A percentile compares a stretch with the other conserved stretches of the same genome.
Conservation (phyloP, 352 stramenopile genomes). For the Phytophthora melonis region DNA sequence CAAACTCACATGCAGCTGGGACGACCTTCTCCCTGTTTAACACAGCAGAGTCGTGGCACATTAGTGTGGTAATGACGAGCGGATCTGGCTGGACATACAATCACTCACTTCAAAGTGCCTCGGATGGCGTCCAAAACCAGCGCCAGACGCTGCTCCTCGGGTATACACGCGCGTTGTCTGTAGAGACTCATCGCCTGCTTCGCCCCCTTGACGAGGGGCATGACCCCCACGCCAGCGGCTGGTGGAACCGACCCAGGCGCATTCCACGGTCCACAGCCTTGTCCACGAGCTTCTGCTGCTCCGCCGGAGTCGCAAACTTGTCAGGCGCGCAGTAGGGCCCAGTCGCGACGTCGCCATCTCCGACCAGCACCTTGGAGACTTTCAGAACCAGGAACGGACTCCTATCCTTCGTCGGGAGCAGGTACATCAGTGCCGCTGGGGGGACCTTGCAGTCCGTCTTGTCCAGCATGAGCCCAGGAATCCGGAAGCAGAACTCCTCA, state of each 20-base stretch:
- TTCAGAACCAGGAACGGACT: constrained; percentile 75
- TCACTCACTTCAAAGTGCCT: constrained; percentile 64
- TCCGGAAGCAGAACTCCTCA: constrained; percentile 72
- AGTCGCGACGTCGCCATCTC: constrained; percentile 62
- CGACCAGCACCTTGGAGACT: constrained; percentile 67
- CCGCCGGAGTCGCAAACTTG: constrained; percentile 50
- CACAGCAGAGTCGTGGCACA: background rate
- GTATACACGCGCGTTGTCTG: constrained; percentile 63
- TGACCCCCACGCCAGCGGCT: constrained; percentile 71
- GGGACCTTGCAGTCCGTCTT: constrained; percentile 14
- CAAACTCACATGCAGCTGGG: constrained; percentile 65
- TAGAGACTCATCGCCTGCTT: constrained; percentile 69
- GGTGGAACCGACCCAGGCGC: constrained; percentile 61
- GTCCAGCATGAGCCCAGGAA: constrained; percentile 40
- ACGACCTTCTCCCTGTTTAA: constrained; percentile 55
- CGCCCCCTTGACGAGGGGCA: constrained; percentile 52
- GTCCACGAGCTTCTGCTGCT: constrained; percentile 72
- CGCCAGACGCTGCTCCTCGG: constrained; percentile 66
- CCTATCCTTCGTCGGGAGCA: constrained; percentile 57
- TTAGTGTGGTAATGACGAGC: background rate
- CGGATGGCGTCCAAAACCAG: constrained; percentile 63
- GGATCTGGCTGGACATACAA: background rate
- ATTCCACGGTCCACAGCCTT: constrained; percentile 50
- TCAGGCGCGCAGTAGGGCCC: constrained; percentile 72
- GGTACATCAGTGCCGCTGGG: constrained; percentile 61